Evolutionary conservation across 768 basidiomycete species (phyloP).

Genomic region (Boletales sp.): DNA sequence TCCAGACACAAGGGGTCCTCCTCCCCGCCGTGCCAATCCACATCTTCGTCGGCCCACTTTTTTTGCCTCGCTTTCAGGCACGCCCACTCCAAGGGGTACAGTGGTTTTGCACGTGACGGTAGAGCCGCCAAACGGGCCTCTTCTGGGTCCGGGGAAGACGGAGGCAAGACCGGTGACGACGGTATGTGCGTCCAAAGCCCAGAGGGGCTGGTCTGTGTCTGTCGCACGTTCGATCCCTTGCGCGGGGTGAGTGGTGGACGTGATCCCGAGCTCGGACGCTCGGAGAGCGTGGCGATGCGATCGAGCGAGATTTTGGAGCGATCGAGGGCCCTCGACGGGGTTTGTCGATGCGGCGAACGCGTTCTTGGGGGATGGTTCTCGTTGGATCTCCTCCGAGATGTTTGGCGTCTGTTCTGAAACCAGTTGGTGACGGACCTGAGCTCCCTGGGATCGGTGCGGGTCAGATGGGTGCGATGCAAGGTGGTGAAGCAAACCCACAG

Average conservation of each 20-base stretch:
- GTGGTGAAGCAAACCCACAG: slow-evolving; percentile 26
- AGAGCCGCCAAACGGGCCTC: slow-evolving; percentile 24
- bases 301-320: slow-evolving; percentile 31
- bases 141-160: slow-evolving; percentile 19
- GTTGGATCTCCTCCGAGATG: slow-evolving; percentile 22
- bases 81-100: slow-evolving; percentile 69
- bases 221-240: slow-evolving; percentile 13
- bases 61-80: slow-evolving; percentile 49
- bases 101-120: slow-evolving; percentile 35
- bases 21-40: slow-evolving; percentile 5
- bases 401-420: slow-evolving; percentile 82
- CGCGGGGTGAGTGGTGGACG: slow-evolving; percentile 28
- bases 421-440: slow-evolving; percentile 70
- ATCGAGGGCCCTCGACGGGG: slow-evolving; percentile 11
- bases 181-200: slow-evolving; percentile 30
- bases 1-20: background rate
- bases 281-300: slow-evolving; percentile 26
- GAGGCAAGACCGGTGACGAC: slow-evolving; percentile 24
- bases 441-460: slow-evolving; percentile 41
- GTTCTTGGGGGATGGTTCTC: slow-evolving; percentile 27
- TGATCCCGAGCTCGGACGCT: slow-evolving; percentile 19
- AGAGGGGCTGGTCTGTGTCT: slow-evolving; percentile 8
- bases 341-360: slow-evolving; percentile 5
- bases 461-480: slow-evolving; percentile 3
- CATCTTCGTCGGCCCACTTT: slow-evolving; percentile 21